Evolutionary conservation across 2,329 filamentous ascomycete species (phyloP), one percentile per base, ranked within the genome.

Genomic region (Thelonectria blattea): DNA sequence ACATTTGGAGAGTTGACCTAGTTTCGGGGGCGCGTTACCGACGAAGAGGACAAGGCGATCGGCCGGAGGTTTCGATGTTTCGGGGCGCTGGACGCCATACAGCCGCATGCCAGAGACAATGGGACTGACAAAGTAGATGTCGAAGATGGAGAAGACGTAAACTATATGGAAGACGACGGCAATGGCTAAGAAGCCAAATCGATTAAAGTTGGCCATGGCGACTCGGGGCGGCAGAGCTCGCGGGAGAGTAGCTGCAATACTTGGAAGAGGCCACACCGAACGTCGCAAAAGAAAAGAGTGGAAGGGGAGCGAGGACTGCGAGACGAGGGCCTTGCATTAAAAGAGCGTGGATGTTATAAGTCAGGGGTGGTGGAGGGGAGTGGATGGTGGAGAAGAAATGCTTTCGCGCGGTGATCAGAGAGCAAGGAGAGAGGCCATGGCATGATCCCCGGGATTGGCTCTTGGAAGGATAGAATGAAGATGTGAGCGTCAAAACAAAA

Each of bases 121-220:
- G 20, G 95, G 95, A 75, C 93, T 97, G 73, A 97, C 93, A 74
- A 99, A 99, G 79, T 99, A 98, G 65, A 98, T 95, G 76, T 97
- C 93, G 79, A 99, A 99, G 72, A 98, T 98, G 61, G 93, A 97
- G 74, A 90, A 91, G 58, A 97, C 90, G 76, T 99, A 99, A 66
- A 96, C 86, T 55, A 98, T 76, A 78, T 99, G 96, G 75, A 99
- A 99, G 62, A 94, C 80, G 73, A 97, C 85, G 69, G 95, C 95
- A 74, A 96, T 86, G 74, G 90, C 88, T 76, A 98, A 79, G 75
- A 99, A 98, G 74, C 89, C 89, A 73, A 91, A 86, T 74, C 93
- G 92, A 68, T 79, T 80, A 67, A 83, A 78, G 61, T 79, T 74
- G 63, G 83, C 83, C 86, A 88, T 88, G 68, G 50, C 67, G 70